Conservation (phyloP, 2,329 filamentous ascomycete species). For the Colletotrichum sp. region DNA sequence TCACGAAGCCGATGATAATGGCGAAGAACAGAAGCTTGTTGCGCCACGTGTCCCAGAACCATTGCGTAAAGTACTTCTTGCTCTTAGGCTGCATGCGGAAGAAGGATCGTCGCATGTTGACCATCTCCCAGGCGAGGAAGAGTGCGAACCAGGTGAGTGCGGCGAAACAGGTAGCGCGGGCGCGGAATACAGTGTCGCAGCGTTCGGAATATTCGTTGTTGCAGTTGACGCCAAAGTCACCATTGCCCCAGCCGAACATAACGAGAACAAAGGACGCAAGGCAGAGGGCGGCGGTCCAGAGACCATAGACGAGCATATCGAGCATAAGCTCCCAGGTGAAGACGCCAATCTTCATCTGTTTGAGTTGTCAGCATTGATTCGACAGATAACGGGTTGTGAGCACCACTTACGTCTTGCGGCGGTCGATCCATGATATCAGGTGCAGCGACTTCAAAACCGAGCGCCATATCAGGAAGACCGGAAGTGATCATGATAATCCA, state of each 20-base stretch:
- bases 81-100: slow-evolving; percentile 74
- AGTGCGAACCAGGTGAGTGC: slow-evolving; percentile 77
- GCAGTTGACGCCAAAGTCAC: slow-evolving; percentile 62
- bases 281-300: slow-evolving; percentile 70
- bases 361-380: background rate
- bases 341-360: slow-evolving; percentile 53
- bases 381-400: slow-evolving; percentile 20
- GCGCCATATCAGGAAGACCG: slow-evolving; percentile 75
- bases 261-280: slow-evolving; percentile 58
- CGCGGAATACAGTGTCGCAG: slow-evolving; percentile 70
- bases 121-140: slow-evolving; percentile 79
- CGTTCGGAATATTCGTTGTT: slow-evolving; percentile 58
- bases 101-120: slow-evolving; percentile 72
- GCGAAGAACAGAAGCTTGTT: slow-evolving; percentile 75
- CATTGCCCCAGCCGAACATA: slow-evolving; percentile 53
- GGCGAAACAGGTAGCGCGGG: slow-evolving; percentile 74
- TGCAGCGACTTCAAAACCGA: slow-evolving; percentile 73
- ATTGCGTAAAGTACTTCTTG: slow-evolving; percentile 66
- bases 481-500: slow-evolving; percentile 85
- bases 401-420: slow-evolving; percentile 62
- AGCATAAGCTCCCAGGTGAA: slow-evolving; percentile 70
- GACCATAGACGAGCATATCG: slow-evolving; percentile 70
- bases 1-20: slow-evolving; percentile 50
- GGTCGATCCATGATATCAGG: slow-evolving; percentile 73
- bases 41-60: slow-evolving; percentile 70